Conservation (phyloP, 2,329 filamentous ascomycete genomes). For the Leptographium wingfieldii region DNA sequence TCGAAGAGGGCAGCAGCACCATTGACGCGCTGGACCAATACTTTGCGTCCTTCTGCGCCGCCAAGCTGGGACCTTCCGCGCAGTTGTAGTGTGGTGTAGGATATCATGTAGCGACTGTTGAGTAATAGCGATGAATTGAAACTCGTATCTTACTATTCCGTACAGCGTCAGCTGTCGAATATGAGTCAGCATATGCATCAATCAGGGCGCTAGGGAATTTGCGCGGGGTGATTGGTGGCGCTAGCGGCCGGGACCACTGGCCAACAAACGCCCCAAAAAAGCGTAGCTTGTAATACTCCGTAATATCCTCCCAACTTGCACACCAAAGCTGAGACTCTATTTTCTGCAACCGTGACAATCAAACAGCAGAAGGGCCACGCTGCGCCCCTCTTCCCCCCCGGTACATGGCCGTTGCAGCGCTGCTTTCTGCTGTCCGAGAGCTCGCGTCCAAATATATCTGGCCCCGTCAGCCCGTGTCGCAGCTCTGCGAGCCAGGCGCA, state of each 20-base stretch:
- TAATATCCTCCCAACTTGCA: no score
- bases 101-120: no score
- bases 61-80: constrained; percentile 33
- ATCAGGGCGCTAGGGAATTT: not conserved
- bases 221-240: not conserved
- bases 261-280: not conserved
- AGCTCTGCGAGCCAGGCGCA: not conserved
- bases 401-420: constrained; percentile 7
- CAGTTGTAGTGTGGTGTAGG: constrained; percentile 21
- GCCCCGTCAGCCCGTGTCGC: not conserved
- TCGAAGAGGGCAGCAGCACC: constrained; percentile 67
- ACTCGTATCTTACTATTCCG: no score
- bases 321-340: not conserved
- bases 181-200: not conserved
- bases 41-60: constrained; percentile 61
- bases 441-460: not conserved
- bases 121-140: not conserved
- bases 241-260: not conserved
- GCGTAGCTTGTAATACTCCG: not conserved
- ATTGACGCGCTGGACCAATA: constrained; percentile 71
- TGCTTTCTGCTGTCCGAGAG: constrained; percentile 1
- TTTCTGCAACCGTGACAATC: not conserved
- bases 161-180: not conserved
- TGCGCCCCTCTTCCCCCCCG: not conserved
- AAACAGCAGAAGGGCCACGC: not conserved